Evolutionary conservation across 169 alveolate genomes (phyloP).

Genomic region (Plasmodium gonderi): DNA sequence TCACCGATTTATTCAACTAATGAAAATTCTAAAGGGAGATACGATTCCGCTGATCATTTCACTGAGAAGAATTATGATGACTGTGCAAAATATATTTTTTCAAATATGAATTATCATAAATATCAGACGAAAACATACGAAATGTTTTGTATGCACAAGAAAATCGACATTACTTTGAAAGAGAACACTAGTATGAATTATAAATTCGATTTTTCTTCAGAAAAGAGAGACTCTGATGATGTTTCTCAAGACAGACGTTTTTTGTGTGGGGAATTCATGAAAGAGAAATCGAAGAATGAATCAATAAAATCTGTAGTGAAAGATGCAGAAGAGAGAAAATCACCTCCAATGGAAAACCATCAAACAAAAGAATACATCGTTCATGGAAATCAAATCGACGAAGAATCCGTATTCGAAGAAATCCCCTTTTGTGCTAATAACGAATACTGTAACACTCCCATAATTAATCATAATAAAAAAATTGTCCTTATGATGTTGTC

Average conservation of each 20-base stretch:
- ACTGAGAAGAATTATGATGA: not conserved
- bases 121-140: conserved; percentile 25
- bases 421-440: no score
- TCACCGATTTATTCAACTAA: not conserved
- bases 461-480: conserved; percentile 33
- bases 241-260: not conserved
- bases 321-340: no score
- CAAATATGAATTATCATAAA: conserved; percentile 15
- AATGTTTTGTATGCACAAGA: not conserved
- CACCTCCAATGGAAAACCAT: no score
- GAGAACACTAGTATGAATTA: not conserved
- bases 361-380: no score
- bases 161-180: conserved; percentile 4
- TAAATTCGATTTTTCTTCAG: not conserved
- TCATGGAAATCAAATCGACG: no score
- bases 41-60: not conserved
- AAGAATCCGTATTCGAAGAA: no score
- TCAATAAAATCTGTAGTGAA: not conserved
- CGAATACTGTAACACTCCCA: not conserved
- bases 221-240: not conserved
- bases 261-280: no score
- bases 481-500: conserved; percentile 50
- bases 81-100: conserved; percentile 9
- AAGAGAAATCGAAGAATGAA: not conserved
- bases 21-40: not conserved